Percentiles rank a stretch among this genome's conserved stretches.
Conservation (phyloP, 1,284 basidiomycete genomes). For the Ustilago sp. region DNA sequence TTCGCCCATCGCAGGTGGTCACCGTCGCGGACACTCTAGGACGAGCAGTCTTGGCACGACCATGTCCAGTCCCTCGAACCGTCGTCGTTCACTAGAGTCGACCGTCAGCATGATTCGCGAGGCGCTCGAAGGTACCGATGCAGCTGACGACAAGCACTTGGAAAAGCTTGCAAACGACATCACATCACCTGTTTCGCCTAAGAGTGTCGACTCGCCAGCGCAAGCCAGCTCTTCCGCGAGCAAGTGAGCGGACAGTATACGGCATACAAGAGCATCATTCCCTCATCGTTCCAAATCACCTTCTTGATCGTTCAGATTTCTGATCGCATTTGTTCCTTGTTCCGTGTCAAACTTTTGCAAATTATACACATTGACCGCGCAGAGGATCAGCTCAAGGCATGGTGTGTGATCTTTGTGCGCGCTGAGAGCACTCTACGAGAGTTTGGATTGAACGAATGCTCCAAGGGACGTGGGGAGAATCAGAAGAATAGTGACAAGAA, state of each 20-base stretch:
- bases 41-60: slow-evolving; percentile 95
- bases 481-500: background rate
- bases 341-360: slow-evolving; percentile 21
- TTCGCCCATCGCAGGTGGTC: slow-evolving; percentile 51
- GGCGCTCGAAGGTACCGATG: slow-evolving; percentile 63
- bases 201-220: slow-evolving; percentile 28
- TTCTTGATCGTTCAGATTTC: slow-evolving; percentile 8
- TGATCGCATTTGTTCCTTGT: slow-evolving; percentile 16
- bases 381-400: background rate
- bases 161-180: slow-evolving; percentile 62
- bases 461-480: background rate
- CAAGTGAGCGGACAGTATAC: slow-evolving; percentile 10
- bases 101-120: slow-evolving; percentile 92
- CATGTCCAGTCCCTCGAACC: slow-evolving; percentile 91
- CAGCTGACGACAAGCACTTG: slow-evolving; percentile 56
- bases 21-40: slow-evolving; percentile 52
- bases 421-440: background rate
- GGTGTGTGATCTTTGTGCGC: background rate
- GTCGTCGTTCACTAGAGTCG: slow-evolving; percentile 91
- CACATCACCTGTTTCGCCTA: slow-evolving; percentile 51
- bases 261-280: background rate
- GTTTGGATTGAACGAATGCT: background rate
- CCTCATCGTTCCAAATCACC: background rate
- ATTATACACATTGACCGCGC: slow-evolving; percentile 8
- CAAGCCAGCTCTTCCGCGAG: slow-evolving; percentile 14